phyloP scores from a whole-genome alignment of 164 flowering plant genomes.

The Stephania japonica region DNA sequence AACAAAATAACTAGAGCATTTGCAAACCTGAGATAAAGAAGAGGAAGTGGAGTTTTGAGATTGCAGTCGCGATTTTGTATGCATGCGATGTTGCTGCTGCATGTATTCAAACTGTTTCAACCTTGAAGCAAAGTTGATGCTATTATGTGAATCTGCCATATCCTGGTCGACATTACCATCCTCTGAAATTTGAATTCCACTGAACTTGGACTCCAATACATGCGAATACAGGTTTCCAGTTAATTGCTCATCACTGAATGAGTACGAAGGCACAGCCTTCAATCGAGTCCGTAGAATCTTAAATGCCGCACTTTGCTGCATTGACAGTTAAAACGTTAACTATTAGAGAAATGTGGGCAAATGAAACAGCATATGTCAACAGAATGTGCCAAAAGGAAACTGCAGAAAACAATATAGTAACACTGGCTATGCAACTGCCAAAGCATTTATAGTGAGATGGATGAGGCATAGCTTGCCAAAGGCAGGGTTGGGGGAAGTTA shows the following conservation, averaged over 20 bases:
- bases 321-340: conserved; percentile 1
- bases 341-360: neutral
- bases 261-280: conserved; percentile 70
- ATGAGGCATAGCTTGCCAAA: too few relatives aligned
- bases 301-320: conserved; percentile 98
- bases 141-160: conserved; percentile 35
- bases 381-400: neutral
- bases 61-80: conserved; percentile 41
- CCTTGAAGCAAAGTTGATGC: conserved; percentile 59
- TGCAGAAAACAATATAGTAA: neutral
- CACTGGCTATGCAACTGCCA: too few relatives aligned
- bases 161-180: conserved; percentile 51
- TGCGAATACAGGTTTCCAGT: conserved; percentile 23
- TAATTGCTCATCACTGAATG: conserved; percentile 51
- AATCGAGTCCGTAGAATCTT: conserved; percentile 76
- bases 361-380: neutral
- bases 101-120: conserved; percentile 71
- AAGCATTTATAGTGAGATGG: too few relatives aligned
- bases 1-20: neutral
- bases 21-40: conserved; percentile 43
- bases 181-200: conserved; percentile 30
- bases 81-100: conserved; percentile 69
- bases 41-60: conserved; percentile 35
- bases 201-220: conserved; percentile 16
- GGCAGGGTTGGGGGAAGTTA: too few relatives aligned